Evolutionary conservation across 78 protist genomes (phyloP), one percentile per base, ranked within the genome.

Genomic region (Dictyostelium citrinum): DNA sequence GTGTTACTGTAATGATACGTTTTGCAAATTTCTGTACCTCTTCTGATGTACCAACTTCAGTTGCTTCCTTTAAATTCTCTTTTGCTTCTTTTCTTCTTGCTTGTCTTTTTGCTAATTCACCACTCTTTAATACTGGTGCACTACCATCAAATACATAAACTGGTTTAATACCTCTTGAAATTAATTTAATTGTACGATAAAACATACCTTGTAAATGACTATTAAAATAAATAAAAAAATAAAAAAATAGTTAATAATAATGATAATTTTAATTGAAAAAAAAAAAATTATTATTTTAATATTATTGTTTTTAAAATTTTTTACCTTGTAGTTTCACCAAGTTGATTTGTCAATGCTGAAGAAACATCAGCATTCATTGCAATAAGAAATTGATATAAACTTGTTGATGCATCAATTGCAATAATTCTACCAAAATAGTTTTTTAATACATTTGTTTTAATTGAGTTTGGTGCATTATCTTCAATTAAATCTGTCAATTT

Each of bases 101-200:
- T 20, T 64, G 70, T 31, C 99, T 90, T 61, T 97, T 97, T 22
- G 64, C 97, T 39, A 99, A 98, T 97, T 98, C 99, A 20, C 96
- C 98, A 41, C 93, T 29, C 91, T 99, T 99, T 70, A 98, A 22
- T 10, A 71, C 96, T 5, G 99, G 99, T 33, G 99, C 97, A 70
- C 83, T 95, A 14, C 99, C 99, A 61, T 99, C 99, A 80, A 99
- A 99, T 49, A 99, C 99, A 64, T 95, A 99, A 5, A 98, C 95
- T 29, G 99, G 99, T 90, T 99, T 99, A 74, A 99, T 84, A 20
- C 99, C 99, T 41, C 82, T 93, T 22, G 93, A 95, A 22, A 99
- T 45, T 97, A 99, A 85, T n/a, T 98, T 95, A n/a, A 98, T 97
- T 27, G 99, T 98, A 46, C 99, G 90, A 71, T 95, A 94, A 78